Evolutionary conservation across 345 rosid species (phyloP), one percentile per base, ranked within the genome.

Genomic region (Anacardium occidentale): DNA sequence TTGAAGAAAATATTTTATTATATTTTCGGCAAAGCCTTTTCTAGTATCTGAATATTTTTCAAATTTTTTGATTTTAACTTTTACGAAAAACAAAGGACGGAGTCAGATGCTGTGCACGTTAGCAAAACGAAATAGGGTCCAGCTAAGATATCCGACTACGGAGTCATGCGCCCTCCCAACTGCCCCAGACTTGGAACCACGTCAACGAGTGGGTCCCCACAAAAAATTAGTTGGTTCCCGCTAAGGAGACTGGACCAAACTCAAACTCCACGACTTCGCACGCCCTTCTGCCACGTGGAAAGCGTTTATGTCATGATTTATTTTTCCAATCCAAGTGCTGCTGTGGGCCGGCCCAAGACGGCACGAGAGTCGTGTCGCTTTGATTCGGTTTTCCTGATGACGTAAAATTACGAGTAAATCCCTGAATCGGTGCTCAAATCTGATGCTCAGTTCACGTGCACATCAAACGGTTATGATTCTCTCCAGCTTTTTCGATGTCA

Each of bases 311-410:
- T 15, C 53, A 15, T 15, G 18, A 17, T 50, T 14, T 17, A 5
- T 37, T 6, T 37, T 37, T 0, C n/a, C n/a, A n/a, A n/a, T n/a
- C n/a, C 8, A 50, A 50, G 50, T 7, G 42, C 8, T 5, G 8
- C 1, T 37, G 10, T 22, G 72, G 66, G 64, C 80, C 66, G 78
- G 69, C 57, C 62, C 77, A 26, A 37, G 80, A 63, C 71, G 74
- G 85, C 83, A 84, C 84, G 77, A 77, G 77, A 66, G 57, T 71
- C 78, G 70, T 73, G 82, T 79, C 8, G 42, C 8, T 37, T 83
- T 15, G 53, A 50, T 50, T 50, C 53, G 1, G 18, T 50, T 4
- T 18, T 4, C 2, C 17, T 11, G 17, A 50, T 50, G 53, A 50
- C 53, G 53, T 15, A 12, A 15, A 13, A 50, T 37, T 37, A 37